Evolutionary conservation across 2,329 filamentous ascomycete species (phyloP).

Genomic region (Gremmenia infestans): DNA sequence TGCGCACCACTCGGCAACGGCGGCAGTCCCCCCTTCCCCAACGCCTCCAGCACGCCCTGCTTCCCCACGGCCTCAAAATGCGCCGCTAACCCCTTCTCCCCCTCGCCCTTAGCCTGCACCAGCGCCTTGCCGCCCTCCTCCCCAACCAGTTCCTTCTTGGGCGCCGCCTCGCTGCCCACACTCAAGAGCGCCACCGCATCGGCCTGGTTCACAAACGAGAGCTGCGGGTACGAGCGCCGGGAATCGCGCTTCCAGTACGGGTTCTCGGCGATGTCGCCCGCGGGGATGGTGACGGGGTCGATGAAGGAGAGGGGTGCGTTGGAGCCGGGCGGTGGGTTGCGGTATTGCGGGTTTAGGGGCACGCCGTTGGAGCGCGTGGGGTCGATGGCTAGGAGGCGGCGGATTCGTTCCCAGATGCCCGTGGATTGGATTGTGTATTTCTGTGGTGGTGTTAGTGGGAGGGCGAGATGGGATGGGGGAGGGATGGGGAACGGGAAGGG

Average conservation of each 20-base stretch:
- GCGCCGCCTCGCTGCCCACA: conserved; percentile 74
- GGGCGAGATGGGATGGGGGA: neutral
- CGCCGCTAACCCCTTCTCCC: conserved; percentile 65
- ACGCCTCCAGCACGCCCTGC: conserved; percentile 48
- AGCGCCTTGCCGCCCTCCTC: conserved; percentile 69
- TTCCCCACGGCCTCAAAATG: conserved; percentile 64
- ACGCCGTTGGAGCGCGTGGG: conserved; percentile 85
- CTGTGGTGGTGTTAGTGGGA: conserved; percentile 43
- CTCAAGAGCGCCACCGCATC: conserved; percentile 81
- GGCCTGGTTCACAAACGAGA: conserved; percentile 75
- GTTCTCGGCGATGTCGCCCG: conserved; percentile 84
- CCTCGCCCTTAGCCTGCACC: conserved; percentile 70
- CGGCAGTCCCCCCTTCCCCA: conserved; percentile 76
- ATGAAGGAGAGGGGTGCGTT: conserved; percentile 68
- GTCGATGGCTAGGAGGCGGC: conserved; percentile 74
- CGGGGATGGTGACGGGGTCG: conserved; percentile 79
- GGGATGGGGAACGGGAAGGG: conserved; percentile 1
- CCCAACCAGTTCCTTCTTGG: conserved; percentile 79
- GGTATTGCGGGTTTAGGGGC: conserved; percentile 88
- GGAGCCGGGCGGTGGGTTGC: conserved; percentile 74
- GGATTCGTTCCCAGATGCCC: conserved; percentile 82
- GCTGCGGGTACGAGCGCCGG: conserved; percentile 74
- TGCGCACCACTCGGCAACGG: conserved; percentile 69
- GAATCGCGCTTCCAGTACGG: conserved; percentile 94
- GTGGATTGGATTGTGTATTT: conserved; percentile 94